A percentile compares a stretch with the other conserved stretches of the same genome.
Conservation (phyloP, 1,284 basidiomycete species). For the Heterobasidion parviporum region DNA sequence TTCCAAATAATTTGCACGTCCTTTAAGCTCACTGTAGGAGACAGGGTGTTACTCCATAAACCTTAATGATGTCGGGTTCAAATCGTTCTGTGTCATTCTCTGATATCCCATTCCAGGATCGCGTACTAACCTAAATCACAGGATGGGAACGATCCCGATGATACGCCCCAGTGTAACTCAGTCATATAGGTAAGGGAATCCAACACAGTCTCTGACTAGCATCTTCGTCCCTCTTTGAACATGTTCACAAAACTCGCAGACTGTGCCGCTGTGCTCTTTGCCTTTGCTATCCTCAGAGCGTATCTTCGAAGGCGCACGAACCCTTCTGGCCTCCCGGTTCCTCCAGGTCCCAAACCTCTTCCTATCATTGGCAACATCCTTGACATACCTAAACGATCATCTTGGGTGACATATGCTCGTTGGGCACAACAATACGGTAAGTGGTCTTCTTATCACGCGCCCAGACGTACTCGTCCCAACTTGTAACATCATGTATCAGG, state of each 20-base stretch:
- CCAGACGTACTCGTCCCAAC: background rate
- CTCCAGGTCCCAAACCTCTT: background rate
- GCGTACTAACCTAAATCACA: too few species aligned
- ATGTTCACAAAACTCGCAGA: background rate
- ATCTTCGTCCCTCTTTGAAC: background rate
- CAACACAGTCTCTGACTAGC: background rate
- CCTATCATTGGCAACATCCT: background rate
- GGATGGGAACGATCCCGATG: too few species aligned
- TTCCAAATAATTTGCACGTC: too few species aligned
- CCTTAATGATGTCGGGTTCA: too few species aligned
- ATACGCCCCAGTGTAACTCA: too few species aligned
- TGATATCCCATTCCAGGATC: too few species aligned
- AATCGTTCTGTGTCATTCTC: too few species aligned
- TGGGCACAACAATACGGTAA: background rate
- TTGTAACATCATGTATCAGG: conserved; percentile 3
- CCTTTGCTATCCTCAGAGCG: background rate
- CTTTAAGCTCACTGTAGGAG: too few species aligned
- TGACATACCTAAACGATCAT: background rate
- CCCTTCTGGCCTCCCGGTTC: background rate
- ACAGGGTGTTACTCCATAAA: too few species aligned
- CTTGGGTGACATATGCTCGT: background rate
- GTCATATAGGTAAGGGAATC: background rate
- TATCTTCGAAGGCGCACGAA: background rate
- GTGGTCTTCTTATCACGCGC: background rate
- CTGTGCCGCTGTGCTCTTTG: background rate